A percentile compares a stretch with the other conserved stretches of the same genome.
These are phyloP conservation scores for Aphanocladium album DNA, from an alignment of 2,329 filamentous ascomycete genomes.

Conservation along the genomic window DNA sequence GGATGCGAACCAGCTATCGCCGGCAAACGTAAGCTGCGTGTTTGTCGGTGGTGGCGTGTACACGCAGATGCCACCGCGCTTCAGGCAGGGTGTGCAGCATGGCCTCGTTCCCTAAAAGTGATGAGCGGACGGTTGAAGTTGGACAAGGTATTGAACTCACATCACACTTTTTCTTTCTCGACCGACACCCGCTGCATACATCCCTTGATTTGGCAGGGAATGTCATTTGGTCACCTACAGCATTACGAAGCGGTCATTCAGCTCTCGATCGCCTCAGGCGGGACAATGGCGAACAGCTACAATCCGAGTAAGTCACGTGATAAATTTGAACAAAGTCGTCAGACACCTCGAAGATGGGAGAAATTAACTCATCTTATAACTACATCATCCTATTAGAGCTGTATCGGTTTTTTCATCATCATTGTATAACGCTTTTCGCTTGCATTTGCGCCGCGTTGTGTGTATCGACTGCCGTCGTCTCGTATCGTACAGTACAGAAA, in stretches of 20 bases:
- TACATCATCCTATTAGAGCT: too few relatives aligned
- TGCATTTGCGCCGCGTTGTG: too few relatives aligned
- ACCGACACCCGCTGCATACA: constrained; percentile 22
- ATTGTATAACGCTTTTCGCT: too few relatives aligned
- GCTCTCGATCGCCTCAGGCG: background rate
- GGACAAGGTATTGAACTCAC: constrained; percentile 12
- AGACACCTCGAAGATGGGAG: background rate
- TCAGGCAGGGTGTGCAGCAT: constrained; percentile 18
- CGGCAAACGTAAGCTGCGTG: background rate
- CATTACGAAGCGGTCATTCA: background rate
- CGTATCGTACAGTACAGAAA: background rate
- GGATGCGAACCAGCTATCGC: background rate
- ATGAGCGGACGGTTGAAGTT: background rate
- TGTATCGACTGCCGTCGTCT: background rate
- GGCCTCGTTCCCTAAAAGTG: constrained; percentile 17
- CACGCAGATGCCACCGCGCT: constrained; percentile 20
- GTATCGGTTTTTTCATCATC: too few relatives aligned
- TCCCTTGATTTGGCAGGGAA: constrained; percentile 21
- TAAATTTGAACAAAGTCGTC: background rate
- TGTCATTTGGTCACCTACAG: constrained; percentile 16
- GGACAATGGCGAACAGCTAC: constrained; percentile 8
- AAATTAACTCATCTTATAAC: background rate
- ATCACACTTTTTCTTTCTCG: constrained; percentile 24
- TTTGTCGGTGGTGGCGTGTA: constrained; percentile 6
- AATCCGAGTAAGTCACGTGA: background rate